A percentile compares a stretch with the other conserved stretches of the same genome.
Evolutionary conservation across 257 asterid species (phyloP).

Genomic region (Petunia axillaris): DNA sequence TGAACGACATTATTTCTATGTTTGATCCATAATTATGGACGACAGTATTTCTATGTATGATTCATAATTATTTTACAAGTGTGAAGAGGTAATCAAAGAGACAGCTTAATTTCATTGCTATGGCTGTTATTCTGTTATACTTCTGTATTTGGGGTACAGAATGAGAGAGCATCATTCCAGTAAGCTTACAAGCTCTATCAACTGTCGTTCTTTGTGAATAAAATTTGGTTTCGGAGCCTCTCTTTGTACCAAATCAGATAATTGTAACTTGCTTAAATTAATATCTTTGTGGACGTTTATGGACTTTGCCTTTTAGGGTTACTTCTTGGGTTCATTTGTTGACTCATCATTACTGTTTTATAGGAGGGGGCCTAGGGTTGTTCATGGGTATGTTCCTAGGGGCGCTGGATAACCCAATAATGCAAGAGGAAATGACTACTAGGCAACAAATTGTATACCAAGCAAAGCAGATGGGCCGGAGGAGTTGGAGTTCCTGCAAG

Average conservation of each 20-base stretch:
- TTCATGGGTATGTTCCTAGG: constrained; percentile 90
- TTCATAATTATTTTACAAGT: constrained; percentile 4
- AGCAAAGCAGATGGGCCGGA: constrained; percentile 93
- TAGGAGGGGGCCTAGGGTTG: constrained; percentile 95
- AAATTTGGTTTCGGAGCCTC: background rate
- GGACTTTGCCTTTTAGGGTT: background rate
- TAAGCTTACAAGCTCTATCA: background rate
- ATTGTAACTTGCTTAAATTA: background rate
- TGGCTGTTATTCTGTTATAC: background rate
- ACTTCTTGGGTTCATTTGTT: constrained; percentile 1
- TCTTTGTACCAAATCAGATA: background rate
- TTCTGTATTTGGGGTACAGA: background rate
- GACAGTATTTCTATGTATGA: background rate
- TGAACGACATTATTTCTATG: background rate
- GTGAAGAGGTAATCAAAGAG: constrained; percentile 13
- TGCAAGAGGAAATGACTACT: constrained; percentile 86
- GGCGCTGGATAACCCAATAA: constrained; percentile 77
- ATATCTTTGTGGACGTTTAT: background rate
- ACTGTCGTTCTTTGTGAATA: background rate
- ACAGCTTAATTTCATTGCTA: background rate
- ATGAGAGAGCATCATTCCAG: background rate
- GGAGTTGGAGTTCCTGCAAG: constrained; percentile 98
- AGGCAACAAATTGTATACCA: constrained; percentile 69
- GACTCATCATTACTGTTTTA: constrained; percentile 29
- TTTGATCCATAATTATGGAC: background rate